Evolutionary conservation across 2,329 filamentous ascomycete species (phyloP).

Genomic region (Aspergillus sp.): DNA sequence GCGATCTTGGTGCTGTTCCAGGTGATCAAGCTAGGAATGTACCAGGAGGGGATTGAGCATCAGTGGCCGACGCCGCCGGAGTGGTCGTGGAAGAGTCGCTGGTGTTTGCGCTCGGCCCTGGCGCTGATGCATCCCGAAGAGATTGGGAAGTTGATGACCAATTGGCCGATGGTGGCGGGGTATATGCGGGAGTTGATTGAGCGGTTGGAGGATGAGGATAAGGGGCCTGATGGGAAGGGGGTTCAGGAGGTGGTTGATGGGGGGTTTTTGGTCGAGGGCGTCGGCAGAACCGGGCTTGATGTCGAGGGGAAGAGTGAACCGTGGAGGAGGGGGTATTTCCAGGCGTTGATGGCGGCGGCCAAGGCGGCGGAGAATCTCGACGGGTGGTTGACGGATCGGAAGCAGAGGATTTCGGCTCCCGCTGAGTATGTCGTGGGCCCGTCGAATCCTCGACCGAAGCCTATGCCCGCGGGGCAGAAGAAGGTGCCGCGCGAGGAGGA

Average conservation of each 20-base stretch:
- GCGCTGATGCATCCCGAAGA: slow-evolving; percentile 51
- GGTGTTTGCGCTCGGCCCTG: slow-evolving; percentile 57
- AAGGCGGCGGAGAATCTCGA: slow-evolving; percentile 73
- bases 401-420: slow-evolving; percentile 58
- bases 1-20: slow-evolving; percentile 53
- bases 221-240: slow-evolving; percentile 52
- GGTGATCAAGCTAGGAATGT: slow-evolving; percentile 56
- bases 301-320: slow-evolving; percentile 67
- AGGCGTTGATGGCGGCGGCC: slow-evolving; percentile 69
- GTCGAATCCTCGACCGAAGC: slow-evolving; percentile 71
- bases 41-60: slow-evolving; percentile 68
- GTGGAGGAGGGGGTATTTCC: slow-evolving; percentile 80
- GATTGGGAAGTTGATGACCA: slow-evolving; percentile 46
- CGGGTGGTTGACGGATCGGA: slow-evolving; percentile 65
- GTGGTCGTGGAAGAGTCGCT: slow-evolving; percentile 65
- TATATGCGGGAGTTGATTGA: slow-evolving; percentile 53
- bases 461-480: slow-evolving; percentile 56
- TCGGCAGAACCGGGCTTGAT: slow-evolving; percentile 56
- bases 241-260: slow-evolving; percentile 42
- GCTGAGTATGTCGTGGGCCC: slow-evolving; percentile 68
- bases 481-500: slow-evolving; percentile 64
- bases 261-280: slow-evolving; percentile 49
- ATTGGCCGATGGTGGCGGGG: slow-evolving; percentile 61
- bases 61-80: slow-evolving; percentile 73
- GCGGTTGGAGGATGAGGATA: slow-evolving; percentile 55